Percentiles rank a stretch among this genome's conserved stretches.
These are phyloP conservation scores for Penicillium griseofulvum DNA, from an alignment of 2,329 filamentous ascomycete genomes.

Conservation along the genomic window DNA sequence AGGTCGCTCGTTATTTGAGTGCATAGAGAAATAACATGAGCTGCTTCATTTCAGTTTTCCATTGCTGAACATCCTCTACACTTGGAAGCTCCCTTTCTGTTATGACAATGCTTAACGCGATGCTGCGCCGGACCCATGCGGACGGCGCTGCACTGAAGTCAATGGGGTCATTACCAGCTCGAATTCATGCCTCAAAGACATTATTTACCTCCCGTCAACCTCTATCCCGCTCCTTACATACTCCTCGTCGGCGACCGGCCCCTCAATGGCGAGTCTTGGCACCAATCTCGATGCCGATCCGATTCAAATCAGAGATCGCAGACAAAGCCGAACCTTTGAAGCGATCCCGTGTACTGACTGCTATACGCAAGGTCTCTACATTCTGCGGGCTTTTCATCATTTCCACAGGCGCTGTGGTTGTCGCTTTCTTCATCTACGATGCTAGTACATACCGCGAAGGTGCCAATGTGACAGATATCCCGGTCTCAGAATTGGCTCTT, in stretches of 20 bases:
- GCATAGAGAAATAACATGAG: constrained; percentile 8
- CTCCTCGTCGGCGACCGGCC: constrained; percentile 18
- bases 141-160: constrained; percentile 27
- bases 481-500: constrained; percentile 80
- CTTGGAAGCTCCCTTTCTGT: constrained; percentile 10
- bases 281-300: constrained; percentile 25
- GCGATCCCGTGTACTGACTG: constrained; percentile 43
- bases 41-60: constrained; percentile 3
- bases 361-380: constrained; percentile 68
- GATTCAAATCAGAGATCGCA: constrained; percentile 34
- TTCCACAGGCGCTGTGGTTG: constrained; percentile 65
- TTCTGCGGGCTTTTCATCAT: constrained; percentile 73
- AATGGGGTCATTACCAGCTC: constrained; percentile 23
- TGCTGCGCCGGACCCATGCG: constrained; percentile 32
- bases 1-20: constrained; percentile 5
- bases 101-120: constrained; percentile 30
- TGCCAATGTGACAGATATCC: constrained; percentile 65
- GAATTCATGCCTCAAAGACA: constrained; percentile 18
- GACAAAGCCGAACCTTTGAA: constrained; percentile 19
- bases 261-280: constrained; percentile 22
- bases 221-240: constrained; percentile 23
- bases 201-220: constrained; percentile 11
- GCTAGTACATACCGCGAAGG: constrained; percentile 82
- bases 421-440: constrained; percentile 92
- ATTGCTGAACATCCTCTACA: constrained; percentile 10